Conservation (phyloP, 2,329 filamentous ascomycete genomes). For the Diaporthe citrichinensis region DNA sequence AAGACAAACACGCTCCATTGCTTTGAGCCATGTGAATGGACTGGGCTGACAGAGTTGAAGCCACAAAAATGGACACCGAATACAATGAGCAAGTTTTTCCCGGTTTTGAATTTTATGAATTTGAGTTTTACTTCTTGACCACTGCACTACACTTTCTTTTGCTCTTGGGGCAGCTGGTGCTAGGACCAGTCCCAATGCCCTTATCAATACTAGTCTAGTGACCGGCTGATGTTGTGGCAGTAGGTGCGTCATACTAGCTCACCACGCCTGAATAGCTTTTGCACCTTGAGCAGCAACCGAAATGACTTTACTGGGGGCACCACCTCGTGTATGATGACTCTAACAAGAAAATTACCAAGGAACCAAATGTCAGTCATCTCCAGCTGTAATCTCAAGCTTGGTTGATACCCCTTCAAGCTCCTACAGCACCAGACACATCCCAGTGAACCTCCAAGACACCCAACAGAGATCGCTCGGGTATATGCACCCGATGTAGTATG, state of each 20-base stretch:
- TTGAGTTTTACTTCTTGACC: neutral
- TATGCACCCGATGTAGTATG: neutral
- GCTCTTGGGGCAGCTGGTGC: constrained; percentile 4
- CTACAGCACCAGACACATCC: neutral
- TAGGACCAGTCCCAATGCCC: neutral
- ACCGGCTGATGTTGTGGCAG: neutral
- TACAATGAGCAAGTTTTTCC: too few species aligned
- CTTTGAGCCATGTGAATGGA: too few species aligned
- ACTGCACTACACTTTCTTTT: neutral
- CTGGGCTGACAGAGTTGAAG: too few species aligned
- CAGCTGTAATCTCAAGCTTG: neutral
- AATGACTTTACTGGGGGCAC: too few species aligned
- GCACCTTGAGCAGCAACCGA: too few species aligned
- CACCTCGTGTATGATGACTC: too few species aligned
- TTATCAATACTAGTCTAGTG: neutral
- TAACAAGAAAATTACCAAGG: neutral
- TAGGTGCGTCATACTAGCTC: neutral
- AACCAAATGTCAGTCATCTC: neutral
- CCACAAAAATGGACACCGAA: too few species aligned
- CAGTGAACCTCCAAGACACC: neutral
- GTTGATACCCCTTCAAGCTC: neutral
- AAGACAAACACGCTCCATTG: too few species aligned
- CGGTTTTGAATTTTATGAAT: neutral
- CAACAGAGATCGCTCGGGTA: neutral
- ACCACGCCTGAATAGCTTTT: too few species aligned